Evolutionary conservation across 495 filamentous ascomycete genomes (phyloP), one percentile per base, ranked within the genome.

Genomic region (Ascodesmis nigricans): DNA sequence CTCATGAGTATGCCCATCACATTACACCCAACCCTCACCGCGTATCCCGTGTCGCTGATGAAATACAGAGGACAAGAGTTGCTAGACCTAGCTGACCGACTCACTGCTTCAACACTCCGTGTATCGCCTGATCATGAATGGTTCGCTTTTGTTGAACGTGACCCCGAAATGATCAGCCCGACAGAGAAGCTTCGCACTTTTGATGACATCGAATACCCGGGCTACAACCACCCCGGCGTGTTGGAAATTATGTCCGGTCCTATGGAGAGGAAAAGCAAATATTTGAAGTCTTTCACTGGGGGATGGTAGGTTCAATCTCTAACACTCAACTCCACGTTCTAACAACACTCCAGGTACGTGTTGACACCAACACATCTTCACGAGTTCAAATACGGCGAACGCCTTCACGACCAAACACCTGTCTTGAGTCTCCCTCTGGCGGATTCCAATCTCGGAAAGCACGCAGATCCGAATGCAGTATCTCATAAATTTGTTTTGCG

Each of bases 401-500:
- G 65, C 17, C 63, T 73, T 29, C 64, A 61, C 40, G 67, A 65
- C 46, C 73, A 75, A 49, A 64, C 69, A 21, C 87, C 87, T 2
- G 68, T 95, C 53, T 93, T 97, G 87, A 93, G 87, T 17, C 62
- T 97, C 24, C 87, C 81, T 52, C 71, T 97, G 3, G 77, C 76
- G 1, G 87, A 93, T 39, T 87, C 93, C 50, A 91, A 90, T 47
- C 69, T 95, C 19, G 90, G 87, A 23, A 90, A 83, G 7, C 78
- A 87, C 50, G 93, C 87, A 7, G 64, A 73, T 33, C 69, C 75
- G 25, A 72, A 72, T 23, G 80, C 78, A 8, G 75, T 75, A 14
- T 91, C 81, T n/a, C 84, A 93, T 60, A 97, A 97, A 49, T 97
- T 95, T 51, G 77, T 92, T 57, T 67, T 97, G 30, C 95, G 93